Evolutionary conservation across 148 eudicot genomes (phyloP), one percentile per base, ranked within the genome.

Genomic region (Amaranthus hypochondriacus): DNA sequence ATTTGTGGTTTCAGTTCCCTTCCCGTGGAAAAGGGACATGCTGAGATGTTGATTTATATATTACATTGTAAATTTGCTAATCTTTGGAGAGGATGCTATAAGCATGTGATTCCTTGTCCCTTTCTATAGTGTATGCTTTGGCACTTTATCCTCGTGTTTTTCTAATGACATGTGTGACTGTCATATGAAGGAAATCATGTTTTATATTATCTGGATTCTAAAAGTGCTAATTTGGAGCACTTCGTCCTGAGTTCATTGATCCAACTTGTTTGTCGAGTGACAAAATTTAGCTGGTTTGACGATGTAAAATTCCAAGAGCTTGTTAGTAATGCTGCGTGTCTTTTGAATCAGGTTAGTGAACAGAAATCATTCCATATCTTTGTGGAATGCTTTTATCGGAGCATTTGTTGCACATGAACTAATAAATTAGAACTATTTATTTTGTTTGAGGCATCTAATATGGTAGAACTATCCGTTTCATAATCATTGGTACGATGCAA

Each of bases 251-350:
- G 84, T 82, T 92, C 97, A 53, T 73, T 95, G 69, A 85, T 95
- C 77, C 96, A 86, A 74, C 88, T 95, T 70, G 83, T 90, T 66
- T 89, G 97, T 73, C 97, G 97, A 63, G 73, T 95, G 77, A 86
- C 92, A 65, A 95, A 95, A 82, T 62, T 90, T 82, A 85, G 96
- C 72, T 95, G 99, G 99, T 83, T 92, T 73, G 96, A 87, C 18
- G 97, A 92, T 81, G 94, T 85, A 72, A 89, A 74, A 78, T 92
- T 92, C 79, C 86, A 77, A 80, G 99, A 95, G 21, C 81, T 89
- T 59, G 90, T 90, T 43, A 86, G 87, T 77, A 96, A 92, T 68
- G 86, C 91, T 9, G 78, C 79, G 64, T 85, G 77, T 48, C 90
- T 95, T 83, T 74, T 95, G 75, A 89, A 80, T 80, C 97, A 95